Percentiles rank a stretch among this genome's conserved stretches.
Conservation (phyloP, 352 stramenopile genomes). For the Plasmopara halstedii region DNA sequence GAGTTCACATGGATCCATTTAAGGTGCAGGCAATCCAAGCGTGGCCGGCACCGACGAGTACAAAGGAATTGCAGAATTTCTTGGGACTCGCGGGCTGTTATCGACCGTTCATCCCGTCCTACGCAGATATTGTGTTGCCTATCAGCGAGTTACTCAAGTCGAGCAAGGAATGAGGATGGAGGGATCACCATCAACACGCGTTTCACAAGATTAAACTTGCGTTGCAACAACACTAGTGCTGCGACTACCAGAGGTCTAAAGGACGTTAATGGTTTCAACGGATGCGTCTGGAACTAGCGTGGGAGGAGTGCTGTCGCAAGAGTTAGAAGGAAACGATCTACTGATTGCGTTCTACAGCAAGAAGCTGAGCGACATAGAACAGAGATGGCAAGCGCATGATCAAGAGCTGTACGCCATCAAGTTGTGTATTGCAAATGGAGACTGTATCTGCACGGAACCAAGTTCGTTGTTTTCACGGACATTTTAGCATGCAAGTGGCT, state of each 20-base stretch:
- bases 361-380: neutral
- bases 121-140: neutral
- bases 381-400: neutral
- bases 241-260: neutral
- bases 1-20: neutral
- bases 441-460: neutral
- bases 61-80: neutral
- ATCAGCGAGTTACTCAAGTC: neutral
- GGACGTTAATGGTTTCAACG: neutral
- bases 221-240: neutral
- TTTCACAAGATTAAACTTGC: neutral
- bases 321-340: neutral
- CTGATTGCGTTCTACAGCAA: conserved; percentile 1
- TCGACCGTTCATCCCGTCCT: conserved; percentile 1
- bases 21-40: neutral
- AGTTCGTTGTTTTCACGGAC: neutral
- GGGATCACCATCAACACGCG: neutral
- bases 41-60: neutral
- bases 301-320: neutral
- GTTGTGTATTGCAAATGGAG: neutral
- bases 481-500: neutral
- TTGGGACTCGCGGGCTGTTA: conserved; percentile 3
- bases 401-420: conserved; percentile 1
- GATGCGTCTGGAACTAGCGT: neutral
- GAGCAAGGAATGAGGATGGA: neutral